These are phyloP conservation scores for Nemania sp. DNA, from an alignment of 2,329 filamentous ascomycete genomes.

Conservation along the genomic window DNA sequence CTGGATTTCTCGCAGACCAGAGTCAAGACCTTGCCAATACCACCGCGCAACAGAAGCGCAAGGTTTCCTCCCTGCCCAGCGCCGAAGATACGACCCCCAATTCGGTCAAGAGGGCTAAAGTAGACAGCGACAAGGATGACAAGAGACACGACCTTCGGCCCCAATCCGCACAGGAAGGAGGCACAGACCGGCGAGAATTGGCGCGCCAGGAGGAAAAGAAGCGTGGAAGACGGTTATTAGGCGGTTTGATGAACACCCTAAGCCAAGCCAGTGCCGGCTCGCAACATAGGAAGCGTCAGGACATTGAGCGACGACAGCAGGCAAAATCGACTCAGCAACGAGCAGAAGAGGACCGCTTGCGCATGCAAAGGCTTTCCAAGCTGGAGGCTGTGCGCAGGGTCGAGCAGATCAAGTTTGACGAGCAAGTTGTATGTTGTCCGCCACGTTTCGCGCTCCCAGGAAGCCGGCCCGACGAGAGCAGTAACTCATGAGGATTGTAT, in stretches of 20 bases:
- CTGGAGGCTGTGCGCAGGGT: constrained; percentile 63
- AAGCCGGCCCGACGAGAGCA: neutral
- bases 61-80: constrained; percentile 34
- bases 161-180: constrained; percentile 22
- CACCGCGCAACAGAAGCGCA: constrained; percentile 40
- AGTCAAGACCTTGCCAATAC: constrained; percentile 6
- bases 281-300: constrained; percentile 71
- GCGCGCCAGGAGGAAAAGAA: constrained; percentile 74
- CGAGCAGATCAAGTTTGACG: constrained; percentile 77
- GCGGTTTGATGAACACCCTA: constrained; percentile 76
- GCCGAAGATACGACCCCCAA: constrained; percentile 28
- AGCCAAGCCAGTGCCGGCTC: constrained; percentile 69
- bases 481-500: constrained; percentile 32
- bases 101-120: constrained; percentile 36
- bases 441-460: neutral
- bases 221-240: constrained; percentile 83
- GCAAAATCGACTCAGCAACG: constrained; percentile 75
- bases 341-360: constrained; percentile 70
- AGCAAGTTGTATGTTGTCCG: constrained; percentile 67
- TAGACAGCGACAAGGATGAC: constrained; percentile 27
- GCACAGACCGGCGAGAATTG: constrained; percentile 46
- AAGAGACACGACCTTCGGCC: constrained; percentile 21
- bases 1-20: constrained; percentile 16
- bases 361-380: constrained; percentile 67
- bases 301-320: constrained; percentile 82